These are phyloP conservation scores for Choanephora cucurbitarum DNA, from an alignment of 371 early-diverging fungal genomes.

Conservation along the genomic window DNA sequence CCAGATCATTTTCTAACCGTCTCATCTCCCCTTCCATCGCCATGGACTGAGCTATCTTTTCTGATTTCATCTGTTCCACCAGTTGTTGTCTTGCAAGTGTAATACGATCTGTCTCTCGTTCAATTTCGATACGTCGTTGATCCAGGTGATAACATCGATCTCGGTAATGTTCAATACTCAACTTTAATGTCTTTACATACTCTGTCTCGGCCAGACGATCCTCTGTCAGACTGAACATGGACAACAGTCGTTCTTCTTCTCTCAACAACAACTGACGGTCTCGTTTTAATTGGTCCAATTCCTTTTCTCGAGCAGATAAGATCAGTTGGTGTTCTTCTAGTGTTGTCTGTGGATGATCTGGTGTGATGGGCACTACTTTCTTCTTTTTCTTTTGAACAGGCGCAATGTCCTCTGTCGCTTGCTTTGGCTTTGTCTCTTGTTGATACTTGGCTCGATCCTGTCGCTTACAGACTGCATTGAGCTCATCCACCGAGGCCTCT, in stretches of 20 bases:
- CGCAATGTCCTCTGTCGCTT: no score
- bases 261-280: slow-evolving; percentile 62
- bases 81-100: slow-evolving; percentile 19
- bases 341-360: no score
- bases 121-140: slow-evolving; percentile 20
- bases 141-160: slow-evolving; percentile 36
- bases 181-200: slow-evolving; percentile 58
- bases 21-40: slow-evolving; percentile 68
- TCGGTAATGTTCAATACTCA: slow-evolving; percentile 48
- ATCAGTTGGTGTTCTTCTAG: slow-evolving; percentile 47
- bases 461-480: slow-evolving; percentile 29
- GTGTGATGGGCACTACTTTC: slow-evolving; percentile 20
- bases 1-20: slow-evolving; percentile 73
- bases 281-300: slow-evolving; percentile 73
- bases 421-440: background rate
- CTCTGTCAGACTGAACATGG: slow-evolving; percentile 44
- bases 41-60: slow-evolving; percentile 20
- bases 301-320: slow-evolving; percentile 61
- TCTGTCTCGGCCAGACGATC: slow-evolving; percentile 53
- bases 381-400: slow-evolving; percentile 10
- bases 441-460: slow-evolving; percentile 31
- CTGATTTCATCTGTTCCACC: slow-evolving; percentile 26
- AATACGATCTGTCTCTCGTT: slow-evolving; percentile 25
- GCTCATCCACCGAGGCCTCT: slow-evolving; percentile 25
- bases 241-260: slow-evolving; percentile 56